phyloP scores from a whole-genome alignment of 2,329 filamentous ascomycete genomes.

The Fusarium siculi region DNA sequence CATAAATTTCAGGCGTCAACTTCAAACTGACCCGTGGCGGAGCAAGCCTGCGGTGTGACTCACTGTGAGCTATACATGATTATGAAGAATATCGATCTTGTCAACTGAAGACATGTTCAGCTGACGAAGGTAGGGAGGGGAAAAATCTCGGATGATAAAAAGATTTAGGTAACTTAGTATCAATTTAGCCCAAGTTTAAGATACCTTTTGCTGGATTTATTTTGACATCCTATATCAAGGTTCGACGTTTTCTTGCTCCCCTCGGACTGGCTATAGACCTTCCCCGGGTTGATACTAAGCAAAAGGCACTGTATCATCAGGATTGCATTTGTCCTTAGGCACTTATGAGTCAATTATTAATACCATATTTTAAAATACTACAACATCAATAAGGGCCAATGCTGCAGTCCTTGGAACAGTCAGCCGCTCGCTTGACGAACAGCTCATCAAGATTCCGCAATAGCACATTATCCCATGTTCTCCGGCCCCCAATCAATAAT shows the following conservation, averaged over 20 bases:
- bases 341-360: neutral
- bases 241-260: no score
- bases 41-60: slow-evolving; percentile 5
- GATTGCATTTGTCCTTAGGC: neutral
- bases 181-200: no score
- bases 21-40: neutral
- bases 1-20: neutral
- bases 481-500: slow-evolving; percentile 59
- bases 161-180: no score
- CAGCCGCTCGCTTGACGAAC: neutral
- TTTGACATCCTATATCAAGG: no score
- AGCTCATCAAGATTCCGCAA: neutral
- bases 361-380: neutral
- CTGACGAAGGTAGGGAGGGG: neutral
- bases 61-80: neutral
- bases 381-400: neutral
- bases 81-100: neutral
- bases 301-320: neutral
- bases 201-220: no score
- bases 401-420: neutral
- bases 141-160: no score
- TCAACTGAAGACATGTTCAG: neutral
- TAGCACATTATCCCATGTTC: neutral
- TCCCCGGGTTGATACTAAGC: neutral
- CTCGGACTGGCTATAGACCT: neutral